Evolutionary conservation across 1,284 basidiomycete genomes (phyloP).

Genomic region (Macrocystidia cucumis): DNA sequence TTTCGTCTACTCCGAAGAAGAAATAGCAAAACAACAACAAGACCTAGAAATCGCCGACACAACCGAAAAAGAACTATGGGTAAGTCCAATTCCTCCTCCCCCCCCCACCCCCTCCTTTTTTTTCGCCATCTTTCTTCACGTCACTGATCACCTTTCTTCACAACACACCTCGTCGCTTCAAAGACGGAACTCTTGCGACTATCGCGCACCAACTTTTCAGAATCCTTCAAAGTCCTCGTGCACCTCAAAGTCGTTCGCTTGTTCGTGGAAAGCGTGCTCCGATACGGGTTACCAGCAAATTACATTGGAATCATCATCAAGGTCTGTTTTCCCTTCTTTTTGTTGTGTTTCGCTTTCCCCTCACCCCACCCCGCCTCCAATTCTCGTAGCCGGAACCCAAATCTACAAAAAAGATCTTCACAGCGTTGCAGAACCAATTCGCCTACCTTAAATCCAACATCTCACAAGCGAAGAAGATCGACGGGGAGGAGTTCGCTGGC

Average conservation of each 20-base stretch:
- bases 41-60: slow-evolving; percentile 77
- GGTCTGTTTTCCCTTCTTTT: too few species aligned
- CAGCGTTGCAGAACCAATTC: slow-evolving; percentile 71
- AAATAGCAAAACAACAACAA: slow-evolving; percentile 76
- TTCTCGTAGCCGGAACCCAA: slow-evolving; percentile 80
- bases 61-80: slow-evolving; percentile 98
- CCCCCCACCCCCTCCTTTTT: too few species aligned
- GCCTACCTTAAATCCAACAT: slow-evolving; percentile 68
- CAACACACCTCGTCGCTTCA: slow-evolving; percentile 6
- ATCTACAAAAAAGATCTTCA: slow-evolving; percentile 72
- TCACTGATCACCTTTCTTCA: slow-evolving; percentile 4
- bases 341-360: slow-evolving; percentile 4
- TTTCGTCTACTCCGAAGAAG: slow-evolving; percentile 87
- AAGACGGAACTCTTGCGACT: slow-evolving; percentile 93
- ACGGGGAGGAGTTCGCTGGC: slow-evolving; percentile 66
- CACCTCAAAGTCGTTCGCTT: slow-evolving; percentile 91
- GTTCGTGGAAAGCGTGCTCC: slow-evolving; percentile 92
- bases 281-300: slow-evolving; percentile 93
- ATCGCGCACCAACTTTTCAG: slow-evolving; percentile 93
- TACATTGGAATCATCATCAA: slow-evolving; percentile 82
- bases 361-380: slow-evolving; percentile 2
- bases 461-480: slow-evolving; percentile 35
- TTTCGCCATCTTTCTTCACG: too few species aligned
- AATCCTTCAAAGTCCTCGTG: slow-evolving; percentile 91
- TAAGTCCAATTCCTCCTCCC: slow-evolving; percentile 39